phyloP scores from a whole-genome alignment of 176 grass and related monocot genomes.

The Luzula sylvatica region DNA sequence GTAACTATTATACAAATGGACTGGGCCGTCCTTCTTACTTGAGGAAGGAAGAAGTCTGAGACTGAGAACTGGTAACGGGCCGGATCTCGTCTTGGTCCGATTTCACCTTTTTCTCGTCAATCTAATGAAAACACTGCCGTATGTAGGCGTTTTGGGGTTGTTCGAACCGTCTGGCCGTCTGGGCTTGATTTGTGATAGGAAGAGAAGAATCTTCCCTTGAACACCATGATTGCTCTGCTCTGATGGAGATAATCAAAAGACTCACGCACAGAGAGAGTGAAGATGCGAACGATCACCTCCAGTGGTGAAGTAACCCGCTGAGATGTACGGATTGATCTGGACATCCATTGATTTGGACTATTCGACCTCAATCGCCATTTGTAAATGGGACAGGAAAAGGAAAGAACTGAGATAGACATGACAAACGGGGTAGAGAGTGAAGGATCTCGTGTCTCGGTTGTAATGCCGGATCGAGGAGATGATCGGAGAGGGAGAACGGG shows the following conservation, averaged over 20 bases:
- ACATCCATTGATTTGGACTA: no score
- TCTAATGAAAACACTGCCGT: slow-evolving; percentile 49
- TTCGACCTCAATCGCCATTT: no score
- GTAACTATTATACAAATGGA: no score
- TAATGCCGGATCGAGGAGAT: no score
- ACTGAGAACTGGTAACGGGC: slow-evolving; percentile 49
- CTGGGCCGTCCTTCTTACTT: slow-evolving; percentile 6
- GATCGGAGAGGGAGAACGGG: no score
- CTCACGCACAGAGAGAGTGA: not conserved
- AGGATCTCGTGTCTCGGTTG: no score
- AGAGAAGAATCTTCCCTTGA: slow-evolving; percentile 93
- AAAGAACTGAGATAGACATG: no score
- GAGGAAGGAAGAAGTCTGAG: not conserved
- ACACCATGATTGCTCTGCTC: slow-evolving; percentile 41
- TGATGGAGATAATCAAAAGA: slow-evolving; percentile 12
- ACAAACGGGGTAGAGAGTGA: no score
- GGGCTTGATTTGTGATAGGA: slow-evolving; percentile 73
- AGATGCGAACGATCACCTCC: no score
- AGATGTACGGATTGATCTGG: no score
- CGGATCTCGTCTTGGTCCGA: slow-evolving; percentile 99
- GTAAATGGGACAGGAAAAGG: no score
- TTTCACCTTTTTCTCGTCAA: slow-evolving; percentile 89
- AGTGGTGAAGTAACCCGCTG: no score
- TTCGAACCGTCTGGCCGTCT: slow-evolving; percentile 88
- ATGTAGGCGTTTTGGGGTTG: slow-evolving; percentile 76